phyloP scores from a whole-genome alignment of 2,329 filamentous ascomycete genomes.

The Pestalotiopsis sp. region DNA sequence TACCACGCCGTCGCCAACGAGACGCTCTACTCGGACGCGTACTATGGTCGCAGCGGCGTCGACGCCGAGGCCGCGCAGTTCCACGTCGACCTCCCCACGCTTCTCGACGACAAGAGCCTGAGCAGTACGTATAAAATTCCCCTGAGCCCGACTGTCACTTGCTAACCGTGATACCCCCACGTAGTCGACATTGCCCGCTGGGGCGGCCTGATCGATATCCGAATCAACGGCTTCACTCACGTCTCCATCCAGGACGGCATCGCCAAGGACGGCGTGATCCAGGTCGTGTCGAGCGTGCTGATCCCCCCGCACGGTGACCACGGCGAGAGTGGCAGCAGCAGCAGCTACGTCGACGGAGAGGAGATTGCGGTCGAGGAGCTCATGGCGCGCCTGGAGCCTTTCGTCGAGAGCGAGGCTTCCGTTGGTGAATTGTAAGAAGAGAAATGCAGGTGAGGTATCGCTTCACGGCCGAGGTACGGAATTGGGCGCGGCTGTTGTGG shows the following conservation, averaged over 20 bases:
- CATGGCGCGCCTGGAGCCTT: constrained; percentile 51
- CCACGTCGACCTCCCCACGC: constrained; percentile 73
- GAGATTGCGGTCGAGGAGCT: constrained; percentile 64
- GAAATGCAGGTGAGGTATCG: background rate
- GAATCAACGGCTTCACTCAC: constrained; percentile 72
- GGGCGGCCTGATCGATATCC: constrained; percentile 71
- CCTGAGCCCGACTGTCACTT: too few species aligned
- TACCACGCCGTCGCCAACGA: constrained; percentile 37
- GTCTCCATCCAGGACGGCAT: constrained; percentile 72
- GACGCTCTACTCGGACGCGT: constrained; percentile 74
- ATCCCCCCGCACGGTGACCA: constrained; percentile 70
- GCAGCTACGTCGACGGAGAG: constrained; percentile 39
- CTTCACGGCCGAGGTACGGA: background rate
- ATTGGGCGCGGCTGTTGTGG: background rate
- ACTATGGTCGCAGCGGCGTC: constrained; percentile 55
- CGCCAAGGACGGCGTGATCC: constrained; percentile 80
- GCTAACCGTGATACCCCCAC: background rate
- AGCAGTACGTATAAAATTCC: constrained; percentile 45
- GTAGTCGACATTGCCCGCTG: constrained; percentile 70
- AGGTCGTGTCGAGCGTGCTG: constrained; percentile 73
- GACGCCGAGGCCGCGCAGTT: constrained; percentile 51
- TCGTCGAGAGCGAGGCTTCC: constrained; percentile 6
- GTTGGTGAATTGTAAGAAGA: constrained; percentile 4
- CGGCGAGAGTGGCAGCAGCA: constrained; percentile 22
- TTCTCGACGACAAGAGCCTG: constrained; percentile 68